A percentile compares a stretch with the other conserved stretches of the same genome.
Conservation (phyloP, 495 filamentous ascomycete genomes). For the Antarctomyces pellizariae region DNA sequence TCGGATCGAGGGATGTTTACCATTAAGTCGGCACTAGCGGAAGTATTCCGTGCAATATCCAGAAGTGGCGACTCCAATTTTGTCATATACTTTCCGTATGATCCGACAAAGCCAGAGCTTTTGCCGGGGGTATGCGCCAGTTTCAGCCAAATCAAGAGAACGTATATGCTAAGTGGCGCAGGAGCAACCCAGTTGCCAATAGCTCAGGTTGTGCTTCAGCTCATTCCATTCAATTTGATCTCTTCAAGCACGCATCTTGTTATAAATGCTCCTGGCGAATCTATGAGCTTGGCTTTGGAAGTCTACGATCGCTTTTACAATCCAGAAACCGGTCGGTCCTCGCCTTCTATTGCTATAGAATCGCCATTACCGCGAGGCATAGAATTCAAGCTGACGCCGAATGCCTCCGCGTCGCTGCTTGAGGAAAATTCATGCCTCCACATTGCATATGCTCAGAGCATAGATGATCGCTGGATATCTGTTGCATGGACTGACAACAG, state of each 20-base stretch:
- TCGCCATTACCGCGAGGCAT: constrained; percentile 45
- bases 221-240: constrained; percentile 52
- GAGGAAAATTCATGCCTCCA: constrained; percentile 70
- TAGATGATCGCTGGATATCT: constrained; percentile 68
- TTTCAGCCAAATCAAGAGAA: constrained; percentile 51
- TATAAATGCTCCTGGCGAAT: constrained; percentile 41
- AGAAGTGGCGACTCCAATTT: too few species aligned
- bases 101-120: constrained; percentile 35
- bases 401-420: constrained; percentile 47
- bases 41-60: too few species aligned
- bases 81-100: constrained; percentile 75
- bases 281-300: constrained; percentile 49
- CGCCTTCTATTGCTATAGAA: constrained; percentile 57
- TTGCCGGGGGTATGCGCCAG: constrained; percentile 57
- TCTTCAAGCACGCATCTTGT: constrained; percentile 39
- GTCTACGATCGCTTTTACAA: constrained; percentile 68
- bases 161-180: constrained; percentile 31
- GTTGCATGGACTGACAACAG: constrained; percentile 81
- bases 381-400: constrained; percentile 50
- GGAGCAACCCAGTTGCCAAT: constrained; percentile 23
- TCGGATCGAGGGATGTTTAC: too few species aligned
- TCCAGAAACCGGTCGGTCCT: constrained; percentile 24
- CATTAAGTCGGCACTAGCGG: too few species aligned
- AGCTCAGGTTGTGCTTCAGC: constrained; percentile 61
- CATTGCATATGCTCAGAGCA: constrained; percentile 60